These are phyloP conservation scores for Saccharomycopsis vini DNA, from an alignment of 805 yeast species.

Conservation along the genomic window DNA sequence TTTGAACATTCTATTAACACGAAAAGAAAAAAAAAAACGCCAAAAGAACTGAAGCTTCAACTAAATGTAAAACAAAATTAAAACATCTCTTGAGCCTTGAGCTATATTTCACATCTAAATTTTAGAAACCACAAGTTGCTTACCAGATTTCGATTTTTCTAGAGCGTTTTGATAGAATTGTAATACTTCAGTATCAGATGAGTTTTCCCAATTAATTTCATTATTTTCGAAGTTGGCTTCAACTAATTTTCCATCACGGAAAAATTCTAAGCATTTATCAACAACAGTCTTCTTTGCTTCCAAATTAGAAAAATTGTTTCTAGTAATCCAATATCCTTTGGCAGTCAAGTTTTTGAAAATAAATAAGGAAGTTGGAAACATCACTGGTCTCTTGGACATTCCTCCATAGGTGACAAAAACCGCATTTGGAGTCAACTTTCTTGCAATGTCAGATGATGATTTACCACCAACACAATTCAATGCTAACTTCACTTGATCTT, in stretches of 20 bases:
- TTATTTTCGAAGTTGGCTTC: constrained; percentile 32
- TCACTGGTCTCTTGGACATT: constrained; percentile 92
- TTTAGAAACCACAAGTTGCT: constrained; percentile 34
- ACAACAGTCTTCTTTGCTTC: constrained; percentile 49
- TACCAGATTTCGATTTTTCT: constrained; percentile 32
- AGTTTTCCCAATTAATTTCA: constrained; percentile 27
- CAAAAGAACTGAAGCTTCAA: too few species aligned
- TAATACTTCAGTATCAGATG: constrained; percentile 31
- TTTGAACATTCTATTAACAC: too few species aligned
- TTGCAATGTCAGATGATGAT: constrained; percentile 69
- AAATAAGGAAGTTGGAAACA: constrained; percentile 79
- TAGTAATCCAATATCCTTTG: constrained; percentile 91
- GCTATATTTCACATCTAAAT: too few species aligned
- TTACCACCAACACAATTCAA: constrained; percentile 93
- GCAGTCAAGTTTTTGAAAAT: constrained; percentile 84
- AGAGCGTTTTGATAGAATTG: constrained; percentile 30
- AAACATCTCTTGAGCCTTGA: not conserved
- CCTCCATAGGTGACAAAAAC: constrained; percentile 90
- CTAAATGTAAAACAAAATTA: too few species aligned
- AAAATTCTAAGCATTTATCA: constrained; percentile 44
- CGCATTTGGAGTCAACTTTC: constrained; percentile 70
- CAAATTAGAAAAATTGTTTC: constrained; percentile 51
- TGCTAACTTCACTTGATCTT: constrained; percentile 57
- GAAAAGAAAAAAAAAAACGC: too few species aligned
- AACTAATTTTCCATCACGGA: constrained; percentile 48